A percentile compares a stretch with the other conserved stretches of the same genome.
phyloP scores from a whole-genome alignment of 331 rosid genomes.

The Rosa hybrid region DNA sequence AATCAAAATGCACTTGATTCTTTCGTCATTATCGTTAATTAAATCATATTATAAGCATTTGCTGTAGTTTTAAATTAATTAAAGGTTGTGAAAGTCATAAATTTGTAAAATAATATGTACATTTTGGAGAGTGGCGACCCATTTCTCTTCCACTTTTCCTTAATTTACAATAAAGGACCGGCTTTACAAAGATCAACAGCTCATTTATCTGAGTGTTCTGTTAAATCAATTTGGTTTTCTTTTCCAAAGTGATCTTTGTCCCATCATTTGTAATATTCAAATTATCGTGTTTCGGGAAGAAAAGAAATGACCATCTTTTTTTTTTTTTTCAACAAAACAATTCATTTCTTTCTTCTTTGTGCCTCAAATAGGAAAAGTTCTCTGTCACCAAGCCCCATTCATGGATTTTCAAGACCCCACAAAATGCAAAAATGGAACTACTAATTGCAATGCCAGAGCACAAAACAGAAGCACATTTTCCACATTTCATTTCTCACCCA shows the following conservation, averaged over 20 bases:
- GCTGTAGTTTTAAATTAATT: too few relatives aligned
- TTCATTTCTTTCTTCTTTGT: neutral
- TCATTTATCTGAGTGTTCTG: neutral
- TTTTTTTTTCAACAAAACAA: neutral
- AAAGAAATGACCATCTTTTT: neutral
- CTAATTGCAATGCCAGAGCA: neutral
- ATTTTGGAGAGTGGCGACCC: neutral
- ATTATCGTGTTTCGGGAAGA: neutral
- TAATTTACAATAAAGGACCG: neutral
- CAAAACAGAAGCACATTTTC: conserved; percentile 15
- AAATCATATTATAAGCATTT: too few relatives aligned
- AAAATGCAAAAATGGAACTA: conserved; percentile 1
- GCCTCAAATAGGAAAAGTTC: neutral
- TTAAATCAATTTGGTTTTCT: neutral
- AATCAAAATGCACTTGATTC: too few relatives aligned
- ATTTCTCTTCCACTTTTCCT: neutral
- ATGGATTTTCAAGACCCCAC: conserved; percentile 14
- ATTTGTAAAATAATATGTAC: too few relatives aligned
- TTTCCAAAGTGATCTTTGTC: neutral
- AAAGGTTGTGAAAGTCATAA: too few relatives aligned
- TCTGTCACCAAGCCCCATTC: neutral
- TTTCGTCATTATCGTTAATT: too few relatives aligned
- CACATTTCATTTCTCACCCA: conserved; percentile 16
- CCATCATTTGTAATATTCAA: neutral
- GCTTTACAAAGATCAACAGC: neutral